Base-by-base conservation (phyloP, 2,329 filamentous ascomycete species). In the Nemania diffusa region DNA sequence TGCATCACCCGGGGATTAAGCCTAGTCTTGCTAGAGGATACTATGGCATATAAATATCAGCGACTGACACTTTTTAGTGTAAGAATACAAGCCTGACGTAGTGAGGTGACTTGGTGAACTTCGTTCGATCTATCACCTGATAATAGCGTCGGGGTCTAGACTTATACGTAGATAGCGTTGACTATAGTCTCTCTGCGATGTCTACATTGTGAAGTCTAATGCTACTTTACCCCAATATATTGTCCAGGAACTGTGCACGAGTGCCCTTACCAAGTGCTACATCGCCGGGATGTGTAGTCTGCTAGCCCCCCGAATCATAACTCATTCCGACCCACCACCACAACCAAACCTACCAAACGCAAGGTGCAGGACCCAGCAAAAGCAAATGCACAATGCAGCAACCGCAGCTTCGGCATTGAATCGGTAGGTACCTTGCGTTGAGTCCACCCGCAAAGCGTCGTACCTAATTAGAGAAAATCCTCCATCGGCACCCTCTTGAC, bases 271-370 rank as follows among this genome's bases (percentile, higher is more conserved):
- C 57, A 17, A 50, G 29, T 42, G 26, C 37, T 61, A 34, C 62
- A 37, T 58, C 42, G 59, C 68, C 44, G 51, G 62, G 62, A 57
- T 64, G 2, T 37, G 32, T 22, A 48, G 40, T 53, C 64, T 20
- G 46, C 58, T 1, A 15, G 22, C 11, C 27, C 46, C 22, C 57
- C 60, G 46, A 70, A 70, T 70, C 57, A 68, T 5, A 24, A 50
- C 44, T 24, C 17, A 20, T 42, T 44, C 52, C 59, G 61, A 58
- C 62, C 66, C 63, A 32, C 62, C 59, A 65, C 59, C 46, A 65
- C 58, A 20, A 50, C 32, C 48, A 34, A 62, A 11, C 37, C 57
- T 40, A 56, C n/a, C 42, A n/a, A 56, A 26, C 26, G n/a, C 46
- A 44, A 26, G n/a, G 3, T 37, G n/a, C 20, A 59, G 56, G n/a